phyloP scores from a whole-genome alignment of 192 early-diverging fungal genomes.

The Mortierella hygrophila region DNA sequence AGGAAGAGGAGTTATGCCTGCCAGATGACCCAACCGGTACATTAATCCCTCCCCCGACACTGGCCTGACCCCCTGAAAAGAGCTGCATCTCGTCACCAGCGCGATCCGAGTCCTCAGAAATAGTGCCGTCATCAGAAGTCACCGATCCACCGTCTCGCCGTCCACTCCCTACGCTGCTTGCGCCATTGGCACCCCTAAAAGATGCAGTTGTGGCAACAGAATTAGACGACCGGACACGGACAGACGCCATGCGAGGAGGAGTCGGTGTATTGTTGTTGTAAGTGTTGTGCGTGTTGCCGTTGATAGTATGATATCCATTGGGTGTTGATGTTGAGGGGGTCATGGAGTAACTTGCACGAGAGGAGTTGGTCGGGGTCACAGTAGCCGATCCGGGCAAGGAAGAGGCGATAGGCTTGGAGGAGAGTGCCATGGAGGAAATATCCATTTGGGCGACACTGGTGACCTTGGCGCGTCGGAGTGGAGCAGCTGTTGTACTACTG shows the following conservation, averaged over 20 bases:
- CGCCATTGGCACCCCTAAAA: slow-evolving; percentile 15
- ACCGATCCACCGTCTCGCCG: slow-evolving; percentile 23
- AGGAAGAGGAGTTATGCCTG: slow-evolving; percentile 1
- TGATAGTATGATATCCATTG: neutral
- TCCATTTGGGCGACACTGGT: slow-evolving; percentile 42
- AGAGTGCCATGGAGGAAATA: slow-evolving; percentile 19
- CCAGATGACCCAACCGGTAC: slow-evolving; percentile 12
- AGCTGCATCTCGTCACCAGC: slow-evolving; percentile 41
- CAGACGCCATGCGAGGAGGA: slow-evolving; percentile 11
- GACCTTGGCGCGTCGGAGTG: slow-evolving; percentile 30
- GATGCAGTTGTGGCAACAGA: slow-evolving; percentile 28
- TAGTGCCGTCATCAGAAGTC: slow-evolving; percentile 45
- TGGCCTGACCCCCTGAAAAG: slow-evolving; percentile 34
- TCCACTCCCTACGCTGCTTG: slow-evolving; percentile 5
- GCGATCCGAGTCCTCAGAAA: slow-evolving; percentile 47
- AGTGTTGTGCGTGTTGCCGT: neutral
- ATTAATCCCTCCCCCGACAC: slow-evolving; percentile 31
- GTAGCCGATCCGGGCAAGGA: neutral
- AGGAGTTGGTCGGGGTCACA: neutral
- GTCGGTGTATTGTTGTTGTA: neutral
- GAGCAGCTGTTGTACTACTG: neutral
- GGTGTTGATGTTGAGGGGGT: neutral
- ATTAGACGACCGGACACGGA: slow-evolving; percentile 31
- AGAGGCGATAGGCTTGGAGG: slow-evolving; percentile 5
- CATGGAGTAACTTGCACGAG: slow-evolving; percentile 1